phyloP scores from a whole-genome alignment of 257 asterid genomes.

The Leptodermis oblonga region DNA sequence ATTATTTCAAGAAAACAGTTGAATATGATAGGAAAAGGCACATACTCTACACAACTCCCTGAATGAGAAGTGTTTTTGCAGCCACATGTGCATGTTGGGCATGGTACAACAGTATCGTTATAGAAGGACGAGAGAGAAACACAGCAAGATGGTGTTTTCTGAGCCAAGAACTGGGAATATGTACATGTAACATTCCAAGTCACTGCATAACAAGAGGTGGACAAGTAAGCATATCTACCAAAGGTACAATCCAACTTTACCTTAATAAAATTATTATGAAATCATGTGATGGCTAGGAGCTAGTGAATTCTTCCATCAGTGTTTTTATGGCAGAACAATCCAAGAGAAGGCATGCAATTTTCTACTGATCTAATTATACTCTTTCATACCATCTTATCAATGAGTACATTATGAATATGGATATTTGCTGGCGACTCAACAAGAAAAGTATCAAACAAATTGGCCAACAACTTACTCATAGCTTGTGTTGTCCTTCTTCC shows the following conservation, averaged over 20 bases:
- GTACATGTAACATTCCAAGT: conserved; percentile 61
- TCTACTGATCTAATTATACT: not conserved
- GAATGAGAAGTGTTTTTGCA: conserved; percentile 64
- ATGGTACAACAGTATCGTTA: conserved; percentile 79
- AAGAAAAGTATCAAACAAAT: not conserved
- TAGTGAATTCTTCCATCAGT: not conserved
- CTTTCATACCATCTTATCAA: not conserved
- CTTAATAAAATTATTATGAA: not conserved
- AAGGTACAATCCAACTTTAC: not conserved
- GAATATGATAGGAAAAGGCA: not conserved
- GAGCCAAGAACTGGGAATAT: conserved; percentile 87
- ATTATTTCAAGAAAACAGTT: not conserved
- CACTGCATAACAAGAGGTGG: conserved; percentile 30
- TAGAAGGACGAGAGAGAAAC: conserved; percentile 87
- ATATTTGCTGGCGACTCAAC: not conserved
- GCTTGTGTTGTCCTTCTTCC: conserved; percentile 83
- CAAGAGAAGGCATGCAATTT: not conserved
- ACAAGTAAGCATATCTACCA: not conserved
- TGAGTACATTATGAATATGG: not conserved
- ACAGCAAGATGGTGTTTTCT: conserved; percentile 80
- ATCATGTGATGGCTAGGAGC: not conserved
- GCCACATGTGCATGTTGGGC: conserved; percentile 95
- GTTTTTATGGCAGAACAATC: not conserved
- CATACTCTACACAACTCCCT: conserved; percentile 77
- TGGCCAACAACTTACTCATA: conserved; percentile 54